Conservation (phyloP, 2,329 filamentous ascomycete species). For the Phialophora verrucosa region DNA sequence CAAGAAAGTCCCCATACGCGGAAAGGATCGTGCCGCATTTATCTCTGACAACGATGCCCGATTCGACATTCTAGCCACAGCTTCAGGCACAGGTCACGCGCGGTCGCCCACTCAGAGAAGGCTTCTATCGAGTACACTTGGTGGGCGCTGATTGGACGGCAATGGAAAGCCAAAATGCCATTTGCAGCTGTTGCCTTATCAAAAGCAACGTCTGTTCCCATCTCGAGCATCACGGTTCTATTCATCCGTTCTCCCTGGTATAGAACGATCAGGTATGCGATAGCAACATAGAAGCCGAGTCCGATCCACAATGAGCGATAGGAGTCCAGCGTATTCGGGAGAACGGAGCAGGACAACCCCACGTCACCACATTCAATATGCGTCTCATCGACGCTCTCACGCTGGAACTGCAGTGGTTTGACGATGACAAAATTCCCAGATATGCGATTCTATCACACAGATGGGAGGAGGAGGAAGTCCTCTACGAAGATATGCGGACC, state of each 20-base stretch:
- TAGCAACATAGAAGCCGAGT: background rate
- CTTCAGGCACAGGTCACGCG: background rate
- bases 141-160: background rate
- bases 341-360: background rate
- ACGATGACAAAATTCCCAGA: slow-evolving; percentile 16
- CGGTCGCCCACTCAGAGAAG: background rate
- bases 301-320: background rate
- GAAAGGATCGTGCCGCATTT: background rate
- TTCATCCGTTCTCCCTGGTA: background rate
- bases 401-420: slow-evolving; percentile 28
- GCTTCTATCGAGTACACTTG: background rate
- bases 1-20: background rate
- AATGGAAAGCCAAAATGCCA: background rate
- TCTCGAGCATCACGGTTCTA: background rate
- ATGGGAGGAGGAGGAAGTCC: slow-evolving; percentile 38
- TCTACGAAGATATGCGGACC: slow-evolving; percentile 30
- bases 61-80: background rate
- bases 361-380: slow-evolving; percentile 19
- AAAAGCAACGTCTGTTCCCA: background rate
- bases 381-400: slow-evolving; percentile 33
- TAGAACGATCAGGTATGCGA: background rate
- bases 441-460: slow-evolving; percentile 41
- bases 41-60: background rate
- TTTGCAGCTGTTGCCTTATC: background rate
- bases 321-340: background rate